Evolutionary conservation across 208 protist species (phyloP), one percentile per base, ranked within the genome.

Genomic region (Leishmania aethiopica): DNA sequence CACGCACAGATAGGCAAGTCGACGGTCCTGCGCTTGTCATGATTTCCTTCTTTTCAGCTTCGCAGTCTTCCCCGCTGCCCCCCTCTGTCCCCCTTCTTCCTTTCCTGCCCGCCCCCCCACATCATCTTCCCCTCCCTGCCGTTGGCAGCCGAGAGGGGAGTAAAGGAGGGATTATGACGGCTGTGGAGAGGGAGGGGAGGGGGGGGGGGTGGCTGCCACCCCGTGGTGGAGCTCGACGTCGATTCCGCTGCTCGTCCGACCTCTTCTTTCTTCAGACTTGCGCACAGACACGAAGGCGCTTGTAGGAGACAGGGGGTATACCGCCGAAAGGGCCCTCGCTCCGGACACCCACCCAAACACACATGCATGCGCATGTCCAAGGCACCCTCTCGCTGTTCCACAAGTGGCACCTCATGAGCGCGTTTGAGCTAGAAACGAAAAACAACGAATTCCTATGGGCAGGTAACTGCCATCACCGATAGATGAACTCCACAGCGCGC

Each of bases 401-500:
- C 3, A 72, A n/a, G 10, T 47, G 37, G 13, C 22, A 8, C 66
- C 7, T 13, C 5, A 19, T 53, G 8, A 40, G 47, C 17, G 45
- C 45, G 40, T 1, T 22, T 7, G 2, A 13, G 15, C 28, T 5
- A 47, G 45, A 8, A 32, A 69, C 11, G 67, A 1, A 53, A 32
- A 28, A 22, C 1, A 51, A 53, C 69, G 6, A 25, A 74, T 19
- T 6, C 2, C 69, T 74, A 13, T 45, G 25, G 32, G 11, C 45
- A 15, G 69, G 32, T 45, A 74, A 32, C 42, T 74, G 42, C 42
- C 7, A 2, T 55, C 45, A 32, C 51, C 1, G 69, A 53, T 74
- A 15, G 45, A 80, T 80, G 77, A 80, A 80, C 64, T 53, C 77
- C 19, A 73, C 64, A 1, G 77, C 77, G 49, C 77, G 62, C 3